phyloP scores from a whole-genome alignment of 352 stramenopile species.

The Pythium vanterpoolii region DNA sequence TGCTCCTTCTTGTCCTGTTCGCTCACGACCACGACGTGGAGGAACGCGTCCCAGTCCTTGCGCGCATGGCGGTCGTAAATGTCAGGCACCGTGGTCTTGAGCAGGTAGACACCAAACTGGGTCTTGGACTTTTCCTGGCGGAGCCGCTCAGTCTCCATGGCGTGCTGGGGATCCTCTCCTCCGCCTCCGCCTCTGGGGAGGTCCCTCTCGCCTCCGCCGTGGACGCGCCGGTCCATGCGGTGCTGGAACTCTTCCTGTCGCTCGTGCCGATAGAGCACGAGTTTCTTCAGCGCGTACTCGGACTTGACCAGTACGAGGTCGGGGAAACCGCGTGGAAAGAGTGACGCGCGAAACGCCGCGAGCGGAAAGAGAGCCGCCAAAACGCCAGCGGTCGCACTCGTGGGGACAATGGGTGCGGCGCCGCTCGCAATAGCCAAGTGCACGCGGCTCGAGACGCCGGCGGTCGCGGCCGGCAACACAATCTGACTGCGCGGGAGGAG shows the following conservation, averaged over 20 bases:
- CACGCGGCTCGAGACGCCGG: slow-evolving; percentile 41
- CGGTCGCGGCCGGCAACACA: slow-evolving; percentile 22
- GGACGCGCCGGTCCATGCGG: slow-evolving; percentile 23
- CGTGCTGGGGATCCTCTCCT: slow-evolving; percentile 7
- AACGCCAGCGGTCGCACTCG: slow-evolving; percentile 14
- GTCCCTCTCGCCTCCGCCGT: not conserved
- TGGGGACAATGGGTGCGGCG: slow-evolving; percentile 8
- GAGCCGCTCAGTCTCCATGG: slow-evolving; percentile 7
- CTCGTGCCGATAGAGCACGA: slow-evolving; percentile 53
- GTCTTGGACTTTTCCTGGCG: slow-evolving; percentile 34
- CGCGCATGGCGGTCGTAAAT: slow-evolving; percentile 52
- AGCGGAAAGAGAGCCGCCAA: slow-evolving; percentile 40
- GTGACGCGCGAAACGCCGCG: slow-evolving; percentile 18
- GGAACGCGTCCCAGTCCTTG: slow-evolving; percentile 73
- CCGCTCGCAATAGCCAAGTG: slow-evolving; percentile 36
- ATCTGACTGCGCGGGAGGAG: slow-evolving; percentile 57
- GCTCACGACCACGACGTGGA: slow-evolving; percentile 57
- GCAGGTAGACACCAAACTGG: slow-evolving; percentile 57
- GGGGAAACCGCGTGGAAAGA: slow-evolving; percentile 39
- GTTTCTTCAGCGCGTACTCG: slow-evolving; percentile 51
- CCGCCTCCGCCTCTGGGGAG: slow-evolving; percentile 6
- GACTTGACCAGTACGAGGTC: slow-evolving; percentile 67
- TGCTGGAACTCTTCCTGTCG: slow-evolving; percentile 45
- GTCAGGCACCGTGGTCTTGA: slow-evolving; percentile 57
- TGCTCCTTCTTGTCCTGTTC: slow-evolving; percentile 56